phyloP scores from a whole-genome alignment of 1,284 basidiomycete species.

The Sanghuangporus sanghuang region DNA sequence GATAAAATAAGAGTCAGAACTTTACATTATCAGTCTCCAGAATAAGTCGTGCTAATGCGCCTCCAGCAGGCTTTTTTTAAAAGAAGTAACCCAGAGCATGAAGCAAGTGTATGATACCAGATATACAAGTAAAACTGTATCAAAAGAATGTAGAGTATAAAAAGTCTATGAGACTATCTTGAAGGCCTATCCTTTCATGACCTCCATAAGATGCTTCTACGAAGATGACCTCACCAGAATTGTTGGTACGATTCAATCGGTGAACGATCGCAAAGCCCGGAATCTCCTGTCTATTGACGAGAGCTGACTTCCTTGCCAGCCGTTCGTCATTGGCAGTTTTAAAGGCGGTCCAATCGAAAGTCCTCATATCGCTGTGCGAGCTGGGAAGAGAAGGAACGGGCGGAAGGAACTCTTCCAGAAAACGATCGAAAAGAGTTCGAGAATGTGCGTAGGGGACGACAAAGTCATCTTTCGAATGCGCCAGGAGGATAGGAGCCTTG shows the following conservation, averaged over 20 bases:
- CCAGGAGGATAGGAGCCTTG: slow-evolving; percentile 66
- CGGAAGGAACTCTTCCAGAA: slow-evolving; percentile 62
- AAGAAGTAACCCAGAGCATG: not conserved
- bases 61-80: not conserved
- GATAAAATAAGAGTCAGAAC: no score
- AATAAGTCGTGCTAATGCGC: no score
- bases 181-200: slow-evolving; percentile 59
- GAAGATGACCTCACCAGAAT: slow-evolving; percentile 44
- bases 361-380: slow-evolving; percentile 21
- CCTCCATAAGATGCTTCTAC: slow-evolving; percentile 60
- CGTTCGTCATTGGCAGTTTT: slow-evolving; percentile 32
- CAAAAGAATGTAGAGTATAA: slow-evolving; percentile 30
- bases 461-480: slow-evolving; percentile 77
- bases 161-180: slow-evolving; percentile 70
- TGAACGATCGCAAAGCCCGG: slow-evolving; percentile 54
- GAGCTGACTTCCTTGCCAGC: slow-evolving; percentile 25
- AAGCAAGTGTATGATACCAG: not conserved
- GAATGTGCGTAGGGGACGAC: slow-evolving; percentile 81
- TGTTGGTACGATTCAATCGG: slow-evolving; percentile 38
- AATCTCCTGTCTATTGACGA: slow-evolving; percentile 45
- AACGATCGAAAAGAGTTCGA: slow-evolving; percentile 61
- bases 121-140: not conserved
- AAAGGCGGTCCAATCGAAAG: slow-evolving; percentile 12
- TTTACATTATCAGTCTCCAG: no score
- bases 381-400: slow-evolving; percentile 36